phyloP scores from a whole-genome alignment of 441 rosid species.

The Aleurites moluccanus region DNA sequence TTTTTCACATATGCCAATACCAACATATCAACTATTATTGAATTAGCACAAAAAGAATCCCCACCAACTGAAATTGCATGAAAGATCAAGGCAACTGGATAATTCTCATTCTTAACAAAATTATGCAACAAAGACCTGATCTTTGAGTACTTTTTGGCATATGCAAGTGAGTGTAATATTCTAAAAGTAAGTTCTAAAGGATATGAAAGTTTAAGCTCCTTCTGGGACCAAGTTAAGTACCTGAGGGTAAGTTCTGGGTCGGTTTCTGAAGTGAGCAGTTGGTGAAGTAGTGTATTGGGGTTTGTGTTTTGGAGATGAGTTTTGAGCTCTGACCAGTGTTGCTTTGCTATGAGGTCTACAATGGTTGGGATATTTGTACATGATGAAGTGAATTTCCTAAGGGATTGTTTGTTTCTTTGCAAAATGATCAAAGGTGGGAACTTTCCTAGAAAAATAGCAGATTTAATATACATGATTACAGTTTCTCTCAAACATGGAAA shows the following conservation, averaged over 20 bases:
- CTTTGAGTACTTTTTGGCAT: conserved; percentile 51
- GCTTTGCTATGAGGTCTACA: conserved; percentile 51
- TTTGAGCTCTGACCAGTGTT: conserved; percentile 62
- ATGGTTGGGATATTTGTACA: conserved; percentile 19
- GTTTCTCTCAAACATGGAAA: neutral
- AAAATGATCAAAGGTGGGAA: conserved; percentile 13
- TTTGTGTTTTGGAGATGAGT: conserved; percentile 32
- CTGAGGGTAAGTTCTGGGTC: conserved; percentile 59
- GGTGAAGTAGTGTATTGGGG: conserved; percentile 41
- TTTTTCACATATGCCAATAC: conserved; percentile 55
- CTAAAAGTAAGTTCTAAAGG: conserved; percentile 37
- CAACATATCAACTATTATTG: conserved; percentile 65
- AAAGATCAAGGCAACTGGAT: conserved; percentile 51
- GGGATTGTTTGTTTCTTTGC: conserved; percentile 24
- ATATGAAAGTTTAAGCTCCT: conserved; percentile 39
- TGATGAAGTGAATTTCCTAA: conserved; percentile 33
- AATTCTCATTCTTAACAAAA: conserved; percentile 44
- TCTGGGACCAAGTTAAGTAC: conserved; percentile 43
- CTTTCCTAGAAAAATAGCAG: conserved; percentile 2
- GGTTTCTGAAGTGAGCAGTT: conserved; percentile 46
- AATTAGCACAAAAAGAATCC: conserved; percentile 50
- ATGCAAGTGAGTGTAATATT: conserved; percentile 47
- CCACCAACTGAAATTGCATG: conserved; percentile 54
- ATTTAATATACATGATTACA: neutral
- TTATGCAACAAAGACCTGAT: conserved; percentile 62